A percentile compares a stretch with the other conserved stretches of the same genome.
Conservation (phyloP, 768 basidiomycete genomes). For the Mycena polygramma region DNA sequence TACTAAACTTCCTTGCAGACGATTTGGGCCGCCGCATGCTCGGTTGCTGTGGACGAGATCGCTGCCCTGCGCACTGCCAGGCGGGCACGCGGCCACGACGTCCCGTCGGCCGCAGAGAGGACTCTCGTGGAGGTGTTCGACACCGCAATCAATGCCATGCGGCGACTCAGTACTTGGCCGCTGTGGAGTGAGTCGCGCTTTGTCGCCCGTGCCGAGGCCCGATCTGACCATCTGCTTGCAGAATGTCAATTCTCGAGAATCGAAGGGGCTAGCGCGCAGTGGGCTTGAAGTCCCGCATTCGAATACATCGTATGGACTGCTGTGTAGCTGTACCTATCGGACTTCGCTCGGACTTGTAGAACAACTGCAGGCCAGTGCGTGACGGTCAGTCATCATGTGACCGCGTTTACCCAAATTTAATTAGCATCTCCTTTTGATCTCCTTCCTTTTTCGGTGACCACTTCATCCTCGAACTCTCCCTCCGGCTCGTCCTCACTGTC, state of each 20-base stretch:
- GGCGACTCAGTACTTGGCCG: slow-evolving; percentile 4
- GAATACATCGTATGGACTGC: no score
- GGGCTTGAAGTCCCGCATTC: no score
- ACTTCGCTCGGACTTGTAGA: no score
- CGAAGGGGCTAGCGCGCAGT: background rate
- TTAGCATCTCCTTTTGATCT: no score
- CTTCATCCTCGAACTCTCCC: no score
- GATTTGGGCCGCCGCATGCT: slow-evolving; percentile 29
- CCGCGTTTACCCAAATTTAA: no score
- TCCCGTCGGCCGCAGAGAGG: background rate
- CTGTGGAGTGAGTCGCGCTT: slow-evolving; percentile 10
- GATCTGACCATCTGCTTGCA: background rate
- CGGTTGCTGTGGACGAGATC: slow-evolving; percentile 27
- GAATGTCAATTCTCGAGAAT: slow-evolving; percentile 17
- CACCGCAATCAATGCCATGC: slow-evolving; percentile 14
- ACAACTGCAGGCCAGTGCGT: no score
- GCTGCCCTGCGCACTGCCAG: slow-evolving; percentile 1
- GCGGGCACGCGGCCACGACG: slow-evolving; percentile 3
- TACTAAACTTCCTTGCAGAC: background rate
- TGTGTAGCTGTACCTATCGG: no score
- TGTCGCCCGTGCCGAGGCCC: background rate
- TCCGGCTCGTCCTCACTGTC: no score
- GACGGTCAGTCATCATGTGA: no score
- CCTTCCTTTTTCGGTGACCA: no score
- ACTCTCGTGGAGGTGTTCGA: background rate